Evolutionary conservation across 2,329 filamentous ascomycete species (phyloP).

Genomic region (Botryotinia convoluta): DNA sequence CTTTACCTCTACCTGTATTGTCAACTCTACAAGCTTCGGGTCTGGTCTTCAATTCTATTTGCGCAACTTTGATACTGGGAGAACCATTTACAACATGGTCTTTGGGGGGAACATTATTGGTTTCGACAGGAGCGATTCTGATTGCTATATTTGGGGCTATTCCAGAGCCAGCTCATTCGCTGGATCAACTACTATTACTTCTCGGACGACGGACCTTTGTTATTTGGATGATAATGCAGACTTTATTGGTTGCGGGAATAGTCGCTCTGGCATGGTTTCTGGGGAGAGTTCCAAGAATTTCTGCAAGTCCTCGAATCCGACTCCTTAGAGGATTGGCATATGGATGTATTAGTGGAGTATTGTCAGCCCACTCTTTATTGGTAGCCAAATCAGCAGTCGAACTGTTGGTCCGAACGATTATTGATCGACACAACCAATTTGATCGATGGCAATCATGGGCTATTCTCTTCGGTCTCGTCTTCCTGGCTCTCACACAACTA

Average conservation of each 20-base stretch:
- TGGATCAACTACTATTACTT: constrained; percentile 76
- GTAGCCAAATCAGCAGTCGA: constrained; percentile 97
- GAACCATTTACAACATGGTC: constrained; percentile 95
- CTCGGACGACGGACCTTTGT: constrained; percentile 74
- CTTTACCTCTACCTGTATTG: constrained; percentile 86
- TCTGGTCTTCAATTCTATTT: constrained; percentile 97
- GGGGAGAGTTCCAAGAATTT: constrained; percentile 51
- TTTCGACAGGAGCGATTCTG: constrained; percentile 81
- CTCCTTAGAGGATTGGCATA: constrained; percentile 81
- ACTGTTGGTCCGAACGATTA: constrained; percentile 79
- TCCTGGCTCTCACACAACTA: constrained; percentile 81
- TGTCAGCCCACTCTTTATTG: constrained; percentile 89
- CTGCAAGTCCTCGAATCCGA: constrained; percentile 64
- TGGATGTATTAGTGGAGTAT: constrained; percentile 83
- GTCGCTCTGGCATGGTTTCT: constrained; percentile 60
- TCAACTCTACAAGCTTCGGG: constrained; percentile 95
- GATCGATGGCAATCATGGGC: constrained; percentile 93
- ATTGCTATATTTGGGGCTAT: constrained; percentile 95
- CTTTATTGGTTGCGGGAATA: constrained; percentile 67
- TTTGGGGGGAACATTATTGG: constrained; percentile 83
- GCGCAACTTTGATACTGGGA: constrained; percentile 85
- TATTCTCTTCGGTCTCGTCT: constrained; percentile 77
- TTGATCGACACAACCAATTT: constrained; percentile 89
- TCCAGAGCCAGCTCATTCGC: constrained; percentile 83
- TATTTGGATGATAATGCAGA: constrained; percentile 82